phyloP scores from a whole-genome alignment of 305 asterid species.

The Fraxinus paxiana region DNA sequence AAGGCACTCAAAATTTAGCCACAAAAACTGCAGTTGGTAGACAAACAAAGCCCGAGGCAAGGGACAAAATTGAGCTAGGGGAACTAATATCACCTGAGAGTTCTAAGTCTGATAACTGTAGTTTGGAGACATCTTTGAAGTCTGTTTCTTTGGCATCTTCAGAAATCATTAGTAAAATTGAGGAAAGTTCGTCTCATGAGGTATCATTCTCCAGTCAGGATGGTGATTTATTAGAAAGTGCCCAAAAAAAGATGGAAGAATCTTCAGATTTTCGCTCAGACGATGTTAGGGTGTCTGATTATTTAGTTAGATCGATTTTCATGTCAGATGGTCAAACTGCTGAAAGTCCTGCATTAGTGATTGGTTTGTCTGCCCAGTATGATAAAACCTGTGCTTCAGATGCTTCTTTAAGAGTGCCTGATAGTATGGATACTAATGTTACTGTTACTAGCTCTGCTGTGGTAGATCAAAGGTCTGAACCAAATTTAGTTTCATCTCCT shows the following conservation, averaged over 20 bases:
- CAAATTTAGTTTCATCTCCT: constrained; percentile 24
- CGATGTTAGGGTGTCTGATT: constrained; percentile 23
- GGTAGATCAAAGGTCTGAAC: constrained; percentile 25
- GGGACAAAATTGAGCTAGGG: constrained; percentile 26
- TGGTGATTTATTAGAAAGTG: constrained; percentile 22
- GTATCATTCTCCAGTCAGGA: constrained; percentile 20
- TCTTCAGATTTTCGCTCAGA: constrained; percentile 25
- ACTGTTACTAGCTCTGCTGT: constrained; percentile 21
- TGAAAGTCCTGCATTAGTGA: constrained; percentile 24
- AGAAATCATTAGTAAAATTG: constrained; percentile 25
- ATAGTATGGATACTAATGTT: constrained; percentile 10
- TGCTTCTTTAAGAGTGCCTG: constrained; percentile 20
- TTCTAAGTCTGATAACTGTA: constrained; percentile 12
- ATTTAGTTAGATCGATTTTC: constrained; percentile 27
- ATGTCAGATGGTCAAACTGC: constrained; percentile 19
- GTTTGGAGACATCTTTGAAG: constrained; percentile 28
- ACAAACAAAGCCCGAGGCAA: constrained; percentile 25
- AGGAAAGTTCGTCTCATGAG: constrained; percentile 29
- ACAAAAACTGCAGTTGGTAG: constrained; percentile 21
- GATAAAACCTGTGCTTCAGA: constrained; percentile 18
- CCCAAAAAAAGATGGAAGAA: constrained; percentile 32
- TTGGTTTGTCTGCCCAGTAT: constrained; percentile 20
- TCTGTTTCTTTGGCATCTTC: constrained; percentile 34
- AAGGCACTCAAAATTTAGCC: constrained; percentile 25
- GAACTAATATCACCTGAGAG: constrained; percentile 29